These are phyloP conservation scores for Scutellaria barbata DNA, from an alignment of 257 asterid species.

Conservation along the genomic window DNA sequence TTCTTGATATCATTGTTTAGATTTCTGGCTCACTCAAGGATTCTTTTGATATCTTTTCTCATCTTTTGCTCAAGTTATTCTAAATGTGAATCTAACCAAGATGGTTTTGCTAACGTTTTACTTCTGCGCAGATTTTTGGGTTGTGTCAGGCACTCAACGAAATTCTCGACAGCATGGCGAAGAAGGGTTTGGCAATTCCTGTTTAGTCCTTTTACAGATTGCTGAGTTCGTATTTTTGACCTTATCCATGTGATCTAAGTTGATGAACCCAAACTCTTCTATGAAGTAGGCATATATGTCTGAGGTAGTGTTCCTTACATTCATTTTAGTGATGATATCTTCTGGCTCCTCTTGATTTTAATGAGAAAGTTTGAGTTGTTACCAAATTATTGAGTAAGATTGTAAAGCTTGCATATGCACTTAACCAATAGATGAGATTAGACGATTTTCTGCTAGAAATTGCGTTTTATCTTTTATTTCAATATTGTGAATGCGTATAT, in stretches of 20 bases:
- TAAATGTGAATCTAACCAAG: not conserved
- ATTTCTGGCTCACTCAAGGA: not conserved
- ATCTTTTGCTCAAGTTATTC: not conserved
- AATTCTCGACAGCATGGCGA: conserved; percentile 92
- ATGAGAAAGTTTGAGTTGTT: not conserved
- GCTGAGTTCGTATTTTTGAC: not conserved
- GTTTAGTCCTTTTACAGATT: conserved; percentile 44
- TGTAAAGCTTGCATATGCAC: conserved; percentile 3
- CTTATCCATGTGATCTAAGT: not conserved
- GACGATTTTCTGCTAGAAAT: no score
- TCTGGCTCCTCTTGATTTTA: not conserved
- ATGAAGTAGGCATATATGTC: not conserved
- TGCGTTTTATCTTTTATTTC: no score
- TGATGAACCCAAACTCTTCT: not conserved
- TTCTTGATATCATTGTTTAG: not conserved
- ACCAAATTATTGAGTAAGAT: not conserved
- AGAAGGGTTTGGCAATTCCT: conserved; percentile 86
- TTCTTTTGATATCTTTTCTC: not conserved
- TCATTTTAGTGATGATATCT: not conserved
- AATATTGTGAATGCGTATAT: no score
- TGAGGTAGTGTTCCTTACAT: not conserved
- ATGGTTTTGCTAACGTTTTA: conserved; percentile 29
- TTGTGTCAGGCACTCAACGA: conserved; percentile 94
- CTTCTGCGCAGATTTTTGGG: conserved; percentile 73
- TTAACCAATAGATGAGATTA: no score